Evolutionary conservation across 2,329 filamentous ascomycete species (phyloP).

Genomic region (Colletotrichum endophyticum): DNA sequence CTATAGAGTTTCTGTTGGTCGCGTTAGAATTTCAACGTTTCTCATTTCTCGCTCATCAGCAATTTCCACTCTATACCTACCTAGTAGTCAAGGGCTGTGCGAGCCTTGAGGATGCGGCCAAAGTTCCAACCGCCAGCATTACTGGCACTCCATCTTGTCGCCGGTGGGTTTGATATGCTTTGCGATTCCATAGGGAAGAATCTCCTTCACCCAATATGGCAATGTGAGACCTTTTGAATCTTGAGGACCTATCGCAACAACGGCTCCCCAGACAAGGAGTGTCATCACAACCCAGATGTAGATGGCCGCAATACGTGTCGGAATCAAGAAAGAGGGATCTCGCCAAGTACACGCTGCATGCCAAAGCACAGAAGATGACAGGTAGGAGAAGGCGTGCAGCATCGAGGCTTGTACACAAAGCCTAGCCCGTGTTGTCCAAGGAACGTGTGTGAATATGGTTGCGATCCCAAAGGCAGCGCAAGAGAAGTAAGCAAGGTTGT

Average conservation of each 20-base stretch:
- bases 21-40: too few relatives aligned
- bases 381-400: neutral
- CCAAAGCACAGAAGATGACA: neutral
- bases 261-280: neutral
- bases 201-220: neutral
- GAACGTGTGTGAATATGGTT: neutral
- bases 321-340: neutral
- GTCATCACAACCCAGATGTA: neutral
- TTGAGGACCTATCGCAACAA: neutral
- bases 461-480: neutral
- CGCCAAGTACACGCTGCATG: neutral
- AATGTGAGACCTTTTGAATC: neutral
- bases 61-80: too few relatives aligned
- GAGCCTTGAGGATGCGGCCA: too few relatives aligned
- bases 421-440: neutral
- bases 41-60: too few relatives aligned
- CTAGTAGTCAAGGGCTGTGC: too few relatives aligned
- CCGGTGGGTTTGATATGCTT: neutral
- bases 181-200: neutral
- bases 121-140: too few relatives aligned
- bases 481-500: neutral
- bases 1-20: too few relatives aligned
- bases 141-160: too few relatives aligned
- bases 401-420: neutral
- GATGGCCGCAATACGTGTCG: neutral